phyloP scores from a whole-genome alignment of 192 early-diverging fungal genomes.

The Spinellus fusiger region DNA sequence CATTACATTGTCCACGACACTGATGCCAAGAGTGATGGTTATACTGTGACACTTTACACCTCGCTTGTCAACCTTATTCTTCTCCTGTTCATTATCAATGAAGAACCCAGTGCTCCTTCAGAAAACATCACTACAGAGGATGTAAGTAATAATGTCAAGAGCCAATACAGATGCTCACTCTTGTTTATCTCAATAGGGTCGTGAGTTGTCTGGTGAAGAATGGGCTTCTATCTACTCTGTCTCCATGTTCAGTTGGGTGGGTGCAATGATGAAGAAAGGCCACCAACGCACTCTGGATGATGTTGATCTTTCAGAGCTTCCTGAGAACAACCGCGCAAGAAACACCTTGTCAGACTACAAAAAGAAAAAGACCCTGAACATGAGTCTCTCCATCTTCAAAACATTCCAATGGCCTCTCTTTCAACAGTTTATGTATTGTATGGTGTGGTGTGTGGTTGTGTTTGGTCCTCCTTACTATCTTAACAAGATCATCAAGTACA shows the following conservation, averaged over 20 bases:
- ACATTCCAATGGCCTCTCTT: constrained; percentile 36
- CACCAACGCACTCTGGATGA: constrained; percentile 40
- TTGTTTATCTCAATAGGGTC: constrained; percentile 11
- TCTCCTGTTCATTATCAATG: constrained; percentile 19
- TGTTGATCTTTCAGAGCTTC: constrained; percentile 45
- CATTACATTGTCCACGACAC: constrained; percentile 16
- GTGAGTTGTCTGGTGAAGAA: constrained; percentile 20
- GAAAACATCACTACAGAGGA: constrained; percentile 13
- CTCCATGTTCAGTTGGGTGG: constrained; percentile 49
- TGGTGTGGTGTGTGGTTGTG: constrained; percentile 18
- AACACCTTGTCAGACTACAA: constrained; percentile 13
- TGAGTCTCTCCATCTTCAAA: not conserved
- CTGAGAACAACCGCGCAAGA: constrained; percentile 39
- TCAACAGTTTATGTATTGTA: constrained; percentile 28
- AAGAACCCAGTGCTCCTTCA: constrained; percentile 15
- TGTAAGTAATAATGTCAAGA: constrained; percentile 10
- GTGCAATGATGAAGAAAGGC: constrained; percentile 46
- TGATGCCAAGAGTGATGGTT: constrained; percentile 3
- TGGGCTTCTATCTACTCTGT: constrained; percentile 27
- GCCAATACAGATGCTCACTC: not conserved
- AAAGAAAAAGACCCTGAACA: not conserved
- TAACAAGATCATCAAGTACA: constrained; percentile 49
- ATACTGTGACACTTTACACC: constrained; percentile 12
- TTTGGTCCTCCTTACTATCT: constrained; percentile 56
- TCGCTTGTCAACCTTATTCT: constrained; percentile 10